Evolutionary conservation across 768 basidiomycete species (phyloP).

Genomic region (Kwoniella newhampshirensis): DNA sequence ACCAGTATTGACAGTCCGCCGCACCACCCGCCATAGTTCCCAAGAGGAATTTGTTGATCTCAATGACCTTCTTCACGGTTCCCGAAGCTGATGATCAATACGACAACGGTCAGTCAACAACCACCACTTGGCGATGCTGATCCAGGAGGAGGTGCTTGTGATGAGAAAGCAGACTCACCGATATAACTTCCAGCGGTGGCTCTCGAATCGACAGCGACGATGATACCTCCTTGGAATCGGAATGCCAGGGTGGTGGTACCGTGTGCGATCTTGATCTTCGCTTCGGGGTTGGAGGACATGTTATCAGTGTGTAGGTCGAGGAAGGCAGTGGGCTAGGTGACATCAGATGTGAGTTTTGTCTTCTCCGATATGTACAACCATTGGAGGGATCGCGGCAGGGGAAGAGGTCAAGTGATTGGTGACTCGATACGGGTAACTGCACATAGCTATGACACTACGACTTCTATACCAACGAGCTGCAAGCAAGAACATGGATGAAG

Average conservation of each 20-base stretch:
- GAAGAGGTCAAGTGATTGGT: no score
- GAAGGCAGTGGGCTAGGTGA: conserved; percentile 77
- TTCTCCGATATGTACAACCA: no score
- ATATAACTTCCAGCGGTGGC: conserved; percentile 97
- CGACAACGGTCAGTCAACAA: not conserved
- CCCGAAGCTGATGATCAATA: conserved; percentile 69
- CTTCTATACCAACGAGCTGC: not conserved
- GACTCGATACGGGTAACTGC: conserved; percentile 1
- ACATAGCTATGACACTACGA: no score
- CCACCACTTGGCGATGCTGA: no score
- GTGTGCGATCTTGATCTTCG: conserved; percentile 96
- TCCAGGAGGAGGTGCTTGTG: not conserved
- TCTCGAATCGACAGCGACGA: conserved; percentile 98
- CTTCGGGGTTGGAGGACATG: conserved; percentile 78
- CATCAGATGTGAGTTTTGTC: not conserved
- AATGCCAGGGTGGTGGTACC: conserved; percentile 98
- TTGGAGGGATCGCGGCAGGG: no score
- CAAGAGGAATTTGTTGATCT: conserved; percentile 97
- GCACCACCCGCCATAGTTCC: conserved; percentile 99
- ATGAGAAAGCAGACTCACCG: conserved; percentile 60
- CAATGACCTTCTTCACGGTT: conserved; percentile 98
- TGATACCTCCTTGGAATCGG: conserved; percentile 92
- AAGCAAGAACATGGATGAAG: not conserved
- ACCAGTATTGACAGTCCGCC: conserved; percentile 62
- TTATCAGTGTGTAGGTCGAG: conserved; percentile 92